Percentiles rank a stretch among this genome's conserved stretches.
These are phyloP conservation scores for Xerocomellus dryophilus DNA, from an alignment of 768 basidiomycete genomes.

Conservation along the genomic window DNA sequence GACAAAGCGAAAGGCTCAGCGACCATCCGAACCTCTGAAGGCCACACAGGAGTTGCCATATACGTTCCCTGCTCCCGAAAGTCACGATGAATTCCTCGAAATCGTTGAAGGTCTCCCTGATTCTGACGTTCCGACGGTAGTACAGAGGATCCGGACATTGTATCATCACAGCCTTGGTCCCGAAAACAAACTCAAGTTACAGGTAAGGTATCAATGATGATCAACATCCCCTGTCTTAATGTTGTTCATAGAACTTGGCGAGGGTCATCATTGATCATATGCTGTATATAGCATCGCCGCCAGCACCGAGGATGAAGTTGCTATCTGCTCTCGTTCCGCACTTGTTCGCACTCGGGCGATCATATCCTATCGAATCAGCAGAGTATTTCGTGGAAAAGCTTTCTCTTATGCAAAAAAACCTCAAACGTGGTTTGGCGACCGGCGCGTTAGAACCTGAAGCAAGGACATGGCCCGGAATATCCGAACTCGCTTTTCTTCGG, in stretches of 20 bases:
- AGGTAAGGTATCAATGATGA: conserved; percentile 49
- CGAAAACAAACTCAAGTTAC: conserved; percentile 89
- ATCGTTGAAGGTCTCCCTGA: conserved; percentile 72
- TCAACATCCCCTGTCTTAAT: neutral
- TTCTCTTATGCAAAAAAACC: conserved; percentile 89
- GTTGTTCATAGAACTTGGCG: conserved; percentile 54
- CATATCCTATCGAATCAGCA: conserved; percentile 80
- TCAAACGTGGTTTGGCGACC: conserved; percentile 73
- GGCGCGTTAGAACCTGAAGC: conserved; percentile 59
- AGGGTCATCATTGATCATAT: conserved; percentile 86
- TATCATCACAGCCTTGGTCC: conserved; percentile 91
- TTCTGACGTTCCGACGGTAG: conserved; percentile 69
- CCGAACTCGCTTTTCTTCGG: conserved; percentile 80
- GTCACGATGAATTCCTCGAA: conserved; percentile 86
- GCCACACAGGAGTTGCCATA: conserved; percentile 74
- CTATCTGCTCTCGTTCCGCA: conserved; percentile 73
- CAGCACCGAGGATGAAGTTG: conserved; percentile 55
- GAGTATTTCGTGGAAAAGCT: conserved; percentile 80
- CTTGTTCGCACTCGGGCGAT: conserved; percentile 68
- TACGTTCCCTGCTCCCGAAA: conserved; percentile 85
- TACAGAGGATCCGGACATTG: conserved; percentile 86
- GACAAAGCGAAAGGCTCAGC: conserved; percentile 31
- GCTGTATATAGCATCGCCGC: conserved; percentile 66
- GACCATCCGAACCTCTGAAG: conserved; percentile 30
- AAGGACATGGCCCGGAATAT: conserved; percentile 84